Conservation (phyloP, 2,329 filamentous ascomycete genomes). For the Exutisphaerella laricina region DNA sequence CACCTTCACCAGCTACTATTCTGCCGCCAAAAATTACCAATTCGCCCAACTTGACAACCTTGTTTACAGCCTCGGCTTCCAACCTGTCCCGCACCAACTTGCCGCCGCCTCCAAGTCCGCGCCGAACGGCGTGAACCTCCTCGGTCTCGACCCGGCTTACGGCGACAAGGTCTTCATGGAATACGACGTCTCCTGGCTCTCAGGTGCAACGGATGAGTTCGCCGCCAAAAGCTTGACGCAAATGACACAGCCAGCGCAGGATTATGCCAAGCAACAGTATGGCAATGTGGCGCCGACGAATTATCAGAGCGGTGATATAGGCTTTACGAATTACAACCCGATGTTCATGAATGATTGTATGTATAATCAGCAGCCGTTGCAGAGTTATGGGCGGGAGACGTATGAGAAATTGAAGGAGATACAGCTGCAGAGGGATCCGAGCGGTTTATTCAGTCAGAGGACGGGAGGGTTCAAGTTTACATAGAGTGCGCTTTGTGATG, state of each 20-base stretch:
- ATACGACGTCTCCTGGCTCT: constrained; percentile 22
- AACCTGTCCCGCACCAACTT: constrained; percentile 19
- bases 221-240: constrained; percentile 16
- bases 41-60: constrained; percentile 13
- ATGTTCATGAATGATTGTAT: constrained; percentile 27
- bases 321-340: constrained; percentile 16
- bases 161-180: constrained; percentile 23
- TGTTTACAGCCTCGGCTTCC: constrained; percentile 18
- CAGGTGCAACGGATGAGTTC: constrained; percentile 10
- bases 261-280: constrained; percentile 19
- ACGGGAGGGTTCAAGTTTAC: constrained; percentile 20
- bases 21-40: constrained; percentile 9
- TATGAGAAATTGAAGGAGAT: constrained; percentile 19
- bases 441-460: constrained; percentile 20
- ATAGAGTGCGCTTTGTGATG: constrained; percentile 4
- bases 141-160: constrained; percentile 15
- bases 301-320: constrained; percentile 18
- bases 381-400: constrained; percentile 16
- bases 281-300: constrained; percentile 17
- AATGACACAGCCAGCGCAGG: constrained; percentile 16
- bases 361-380: constrained; percentile 23
- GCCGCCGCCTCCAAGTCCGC: constrained; percentile 13
- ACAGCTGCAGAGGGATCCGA: constrained; percentile 19
- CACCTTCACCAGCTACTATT: constrained; percentile 17
- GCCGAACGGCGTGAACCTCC: constrained; percentile 18